Conservation (phyloP, 2,329 filamentous ascomycete species). For the Microcyclospora tardicrescens region DNA sequence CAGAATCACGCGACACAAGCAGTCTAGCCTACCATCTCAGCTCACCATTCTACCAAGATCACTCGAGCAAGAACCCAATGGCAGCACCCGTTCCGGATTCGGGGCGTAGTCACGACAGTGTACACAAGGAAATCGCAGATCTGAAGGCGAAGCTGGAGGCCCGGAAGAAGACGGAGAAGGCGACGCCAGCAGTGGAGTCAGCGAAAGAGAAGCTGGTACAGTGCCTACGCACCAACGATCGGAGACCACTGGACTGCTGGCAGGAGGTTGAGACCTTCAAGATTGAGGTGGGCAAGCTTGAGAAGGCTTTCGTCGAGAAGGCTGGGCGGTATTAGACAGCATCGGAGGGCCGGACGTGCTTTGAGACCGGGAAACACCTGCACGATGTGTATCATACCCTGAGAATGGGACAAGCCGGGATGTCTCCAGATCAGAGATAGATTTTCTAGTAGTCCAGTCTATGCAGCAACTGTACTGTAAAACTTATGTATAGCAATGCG, state of each 20-base stretch:
- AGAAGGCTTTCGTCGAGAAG: slow-evolving; percentile 78
- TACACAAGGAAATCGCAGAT: slow-evolving; percentile 45
- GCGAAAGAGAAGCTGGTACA: slow-evolving; percentile 64
- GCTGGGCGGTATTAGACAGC: slow-evolving; percentile 39
- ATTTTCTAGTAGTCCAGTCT: no score
- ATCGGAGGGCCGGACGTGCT: no score
- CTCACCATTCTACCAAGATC: slow-evolving; percentile 24
- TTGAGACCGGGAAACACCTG: no score
- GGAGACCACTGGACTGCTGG: slow-evolving; percentile 87
- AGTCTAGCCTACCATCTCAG: slow-evolving; percentile 20
- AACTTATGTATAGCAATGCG: no score
- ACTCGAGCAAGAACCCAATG: slow-evolving; percentile 16
- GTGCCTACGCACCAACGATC: slow-evolving; percentile 73
- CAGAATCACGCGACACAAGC: slow-evolving; percentile 6
- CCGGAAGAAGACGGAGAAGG: slow-evolving; percentile 45
- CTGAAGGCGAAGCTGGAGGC: slow-evolving; percentile 37
- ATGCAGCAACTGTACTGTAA: no score
- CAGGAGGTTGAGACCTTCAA: slow-evolving; percentile 85
- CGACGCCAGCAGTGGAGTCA: slow-evolving; percentile 59
- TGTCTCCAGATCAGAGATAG: no score
- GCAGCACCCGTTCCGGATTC: slow-evolving; percentile 23
- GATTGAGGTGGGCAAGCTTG: slow-evolving; percentile 72
- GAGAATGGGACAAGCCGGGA: no score
- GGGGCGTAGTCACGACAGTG: slow-evolving; percentile 37
- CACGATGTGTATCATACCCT: no score